phyloP scores from a whole-genome alignment of 257 asterid genomes.

The Ligustrum vulgare region DNA sequence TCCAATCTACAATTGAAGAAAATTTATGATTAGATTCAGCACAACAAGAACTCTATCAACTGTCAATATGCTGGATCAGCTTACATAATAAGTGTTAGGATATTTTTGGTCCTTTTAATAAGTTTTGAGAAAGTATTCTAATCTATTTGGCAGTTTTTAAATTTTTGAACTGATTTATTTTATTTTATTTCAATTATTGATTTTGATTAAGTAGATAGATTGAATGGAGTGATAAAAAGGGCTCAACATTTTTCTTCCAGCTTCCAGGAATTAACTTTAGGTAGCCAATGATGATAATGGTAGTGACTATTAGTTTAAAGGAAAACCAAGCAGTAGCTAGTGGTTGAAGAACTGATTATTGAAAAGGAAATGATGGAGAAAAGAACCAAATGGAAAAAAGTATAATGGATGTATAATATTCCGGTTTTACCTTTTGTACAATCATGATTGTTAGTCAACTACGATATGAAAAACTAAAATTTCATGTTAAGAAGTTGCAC shows the following conservation, averaged over 20 bases:
- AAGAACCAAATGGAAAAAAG: background rate
- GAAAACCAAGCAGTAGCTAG: background rate
- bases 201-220: background rate
- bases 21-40: background rate
- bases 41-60: background rate
- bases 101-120: background rate
- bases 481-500: background rate
- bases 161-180: background rate
- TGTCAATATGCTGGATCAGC: background rate
- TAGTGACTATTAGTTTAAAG: background rate
- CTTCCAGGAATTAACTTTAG: background rate
- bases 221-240: background rate
- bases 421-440: background rate
- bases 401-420: background rate
- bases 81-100: background rate
- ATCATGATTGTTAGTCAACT: background rate
- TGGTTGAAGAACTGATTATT: background rate
- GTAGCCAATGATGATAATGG: background rate
- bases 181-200: background rate
- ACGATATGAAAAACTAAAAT: background rate
- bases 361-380: background rate
- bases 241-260: background rate
- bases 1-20: constrained; percentile 44
- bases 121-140: background rate
- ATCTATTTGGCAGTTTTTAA: background rate